phyloP scores from a whole-genome alignment of 345 rosid species.

The Theobroma cacao region DNA sequence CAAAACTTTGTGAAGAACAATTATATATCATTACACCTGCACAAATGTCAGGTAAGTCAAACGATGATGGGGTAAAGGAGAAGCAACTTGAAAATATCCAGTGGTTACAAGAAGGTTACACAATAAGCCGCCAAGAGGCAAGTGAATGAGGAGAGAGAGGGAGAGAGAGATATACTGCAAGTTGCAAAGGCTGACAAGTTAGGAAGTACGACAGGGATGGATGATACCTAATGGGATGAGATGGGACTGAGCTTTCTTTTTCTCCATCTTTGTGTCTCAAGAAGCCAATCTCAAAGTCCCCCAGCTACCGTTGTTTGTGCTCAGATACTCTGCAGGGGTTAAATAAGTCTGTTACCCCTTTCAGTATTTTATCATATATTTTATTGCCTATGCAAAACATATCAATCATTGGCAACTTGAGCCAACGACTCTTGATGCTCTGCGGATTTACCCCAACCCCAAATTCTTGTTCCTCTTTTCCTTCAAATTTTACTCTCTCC shows the following conservation, averaged over 20 bases:
- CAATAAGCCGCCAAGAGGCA: neutral
- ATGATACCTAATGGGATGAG: neutral
- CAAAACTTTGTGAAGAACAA: neutral
- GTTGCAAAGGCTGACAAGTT: constrained; percentile 15
- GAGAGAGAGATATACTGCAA: constrained; percentile 4
- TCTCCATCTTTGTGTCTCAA: neutral
- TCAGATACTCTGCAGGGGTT: constrained; percentile 1
- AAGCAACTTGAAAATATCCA: neutral
- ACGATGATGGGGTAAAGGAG: neutral
- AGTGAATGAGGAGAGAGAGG: neutral
- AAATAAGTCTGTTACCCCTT: neutral
- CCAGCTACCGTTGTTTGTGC: neutral
- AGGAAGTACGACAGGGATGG: neutral
- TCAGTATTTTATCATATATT: neutral
- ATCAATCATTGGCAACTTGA: constrained; percentile 25
- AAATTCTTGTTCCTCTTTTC: neutral
- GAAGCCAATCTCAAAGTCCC: neutral
- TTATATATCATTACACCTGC: too few species aligned
- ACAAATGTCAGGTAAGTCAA: neutral
- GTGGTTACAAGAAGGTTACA: neutral
- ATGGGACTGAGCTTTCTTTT: neutral
- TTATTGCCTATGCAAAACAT: neutral
- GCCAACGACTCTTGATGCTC: neutral
- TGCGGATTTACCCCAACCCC: neutral
- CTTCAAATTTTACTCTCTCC: neutral